phyloP scores from a whole-genome alignment of 495 filamentous ascomycete species.

The Penicillium canescens region DNA sequence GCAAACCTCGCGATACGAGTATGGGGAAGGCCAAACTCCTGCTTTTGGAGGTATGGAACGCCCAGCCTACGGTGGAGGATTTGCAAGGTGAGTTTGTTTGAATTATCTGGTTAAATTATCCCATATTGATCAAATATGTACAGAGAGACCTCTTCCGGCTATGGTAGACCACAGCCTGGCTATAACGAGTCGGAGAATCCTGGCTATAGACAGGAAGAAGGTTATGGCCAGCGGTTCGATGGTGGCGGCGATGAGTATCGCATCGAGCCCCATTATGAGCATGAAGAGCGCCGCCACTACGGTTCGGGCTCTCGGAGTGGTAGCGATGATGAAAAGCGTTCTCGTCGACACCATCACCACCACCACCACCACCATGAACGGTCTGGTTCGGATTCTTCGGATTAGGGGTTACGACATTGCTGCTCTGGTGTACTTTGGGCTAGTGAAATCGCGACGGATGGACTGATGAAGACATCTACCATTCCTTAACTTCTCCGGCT shows the following conservation, averaged over 20 bases:
- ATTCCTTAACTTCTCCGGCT: constrained; percentile 41
- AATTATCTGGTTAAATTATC: constrained; percentile 2
- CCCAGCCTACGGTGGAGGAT: constrained; percentile 7
- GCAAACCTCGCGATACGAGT: constrained; percentile 1
- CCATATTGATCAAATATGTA: constrained; percentile 26
- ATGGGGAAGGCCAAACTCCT: constrained; percentile 1
- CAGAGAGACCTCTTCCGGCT: constrained; percentile 19
- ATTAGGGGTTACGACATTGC: constrained; percentile 3
- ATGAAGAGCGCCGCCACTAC: constrained; percentile 14
- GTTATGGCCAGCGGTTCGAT: constrained; percentile 17
- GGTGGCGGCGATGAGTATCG: constrained; percentile 6
- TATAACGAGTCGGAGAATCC: constrained; percentile 19
- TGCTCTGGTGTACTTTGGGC: not conserved
- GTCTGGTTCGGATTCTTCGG: constrained; percentile 28
- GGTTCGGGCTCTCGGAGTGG: constrained; percentile 16
- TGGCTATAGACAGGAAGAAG: constrained; percentile 14
- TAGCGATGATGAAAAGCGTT: constrained; percentile 18
- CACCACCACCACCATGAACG: constrained; percentile 39
- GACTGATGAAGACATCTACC: constrained; percentile 23
- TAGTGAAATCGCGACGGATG: not conserved
- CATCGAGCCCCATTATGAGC: constrained; percentile 7
- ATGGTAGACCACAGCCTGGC: constrained; percentile 18
- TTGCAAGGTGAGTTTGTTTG: constrained; percentile 22
- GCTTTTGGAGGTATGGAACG: constrained; percentile 12
- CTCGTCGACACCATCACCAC: constrained; percentile 31